These are phyloP conservation scores for Euryodendron excelsum DNA, from an alignment of 148 eudicot species.

Conservation along the genomic window DNA sequence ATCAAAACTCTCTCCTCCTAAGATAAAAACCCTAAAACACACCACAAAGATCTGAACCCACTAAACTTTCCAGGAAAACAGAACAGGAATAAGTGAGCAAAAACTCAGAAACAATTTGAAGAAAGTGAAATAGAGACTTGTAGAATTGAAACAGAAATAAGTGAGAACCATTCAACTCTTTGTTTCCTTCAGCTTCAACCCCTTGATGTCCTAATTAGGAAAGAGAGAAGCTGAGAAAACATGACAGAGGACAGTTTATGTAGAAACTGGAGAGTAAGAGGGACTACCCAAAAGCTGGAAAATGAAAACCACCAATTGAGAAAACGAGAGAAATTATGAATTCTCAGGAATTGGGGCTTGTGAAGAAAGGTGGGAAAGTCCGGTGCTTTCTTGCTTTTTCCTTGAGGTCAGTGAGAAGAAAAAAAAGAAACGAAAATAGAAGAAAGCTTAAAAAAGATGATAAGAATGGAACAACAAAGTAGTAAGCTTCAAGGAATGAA, in stretches of 20 bases:
- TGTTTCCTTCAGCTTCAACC: constrained; percentile 4
- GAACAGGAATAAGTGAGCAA: no score
- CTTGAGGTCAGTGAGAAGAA: constrained; percentile 19
- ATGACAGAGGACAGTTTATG: not conserved
- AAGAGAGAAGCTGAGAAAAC: constrained; percentile 17
- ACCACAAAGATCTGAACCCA: constrained; percentile 23
- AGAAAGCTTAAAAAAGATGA: constrained; percentile 14
- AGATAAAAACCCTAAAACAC: constrained; percentile 18
- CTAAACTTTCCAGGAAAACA: constrained; percentile 15
- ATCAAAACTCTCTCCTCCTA: not conserved
- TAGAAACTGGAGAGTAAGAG: constrained; percentile 12
- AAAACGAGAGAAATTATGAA: constrained; percentile 13
- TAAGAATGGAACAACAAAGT: constrained; percentile 26
- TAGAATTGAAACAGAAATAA: constrained; percentile 17
- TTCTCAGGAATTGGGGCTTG: not conserved
- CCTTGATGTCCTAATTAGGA: constrained; percentile 3
- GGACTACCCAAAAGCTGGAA: constrained; percentile 27
- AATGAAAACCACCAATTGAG: constrained; percentile 27
- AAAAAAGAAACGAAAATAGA: constrained; percentile 13
- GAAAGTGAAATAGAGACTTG: constrained; percentile 6
- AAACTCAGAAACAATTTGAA: constrained; percentile 6
- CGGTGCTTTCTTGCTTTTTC: constrained; percentile 18
- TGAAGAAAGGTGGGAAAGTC: constrained; percentile 16
- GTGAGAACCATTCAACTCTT: constrained; percentile 8
- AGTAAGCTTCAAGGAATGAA: constrained; percentile 55